Evolutionary conservation across 495 filamentous ascomycete species (phyloP), one percentile per base, ranked within the genome.

Genomic region (Letharia lupina): DNA sequence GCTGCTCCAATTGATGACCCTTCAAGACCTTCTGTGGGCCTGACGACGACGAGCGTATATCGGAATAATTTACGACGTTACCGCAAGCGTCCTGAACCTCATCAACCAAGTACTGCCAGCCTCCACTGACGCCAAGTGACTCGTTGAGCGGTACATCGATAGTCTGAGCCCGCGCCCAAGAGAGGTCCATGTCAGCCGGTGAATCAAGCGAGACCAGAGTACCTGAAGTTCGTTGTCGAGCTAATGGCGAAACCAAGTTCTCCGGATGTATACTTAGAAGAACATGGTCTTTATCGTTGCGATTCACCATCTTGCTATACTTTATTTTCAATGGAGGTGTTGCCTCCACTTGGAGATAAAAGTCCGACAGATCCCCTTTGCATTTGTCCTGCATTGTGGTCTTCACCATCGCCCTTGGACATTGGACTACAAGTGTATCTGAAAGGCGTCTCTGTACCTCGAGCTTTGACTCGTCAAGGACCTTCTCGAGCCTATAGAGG

Each of bases 191-290:
- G 12, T 84, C 81, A 52, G 79, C 74, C 57, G 78, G 73, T 50
- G 78, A 73, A 50, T 79, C 83, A 20, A 83, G 77, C 11, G 72
- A 71, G 37, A 82, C 75, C 35, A 92, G 73, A 16, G 79, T 81
- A 45, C 79, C 77, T 15, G 84, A 82, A 7, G 76, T 83, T 67
- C 77, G 79, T 65, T 81, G 79, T 65, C 77, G 80, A 35, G 86
- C 70, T 45, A 96, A 76, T 0, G 92, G 93, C 10, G 92, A 93
- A 15, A 83, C 80, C 70, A 92, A 84, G 61, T 89, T 89, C 60
- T 96, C 93, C 0, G 94, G 91, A 64, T 96, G 91, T 35, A 98
- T 87, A 68, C 89, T 93, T 72, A 96, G 91, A 70, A 93, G 89
- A 63, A 91, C 88, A 70, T 90, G 86, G 68, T 87, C 85, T 69